A percentile compares a stretch with the other conserved stretches of the same genome.
Conservation (phyloP, 495 filamentous ascomycete species). For the Astrothelium subdiscretum region DNA sequence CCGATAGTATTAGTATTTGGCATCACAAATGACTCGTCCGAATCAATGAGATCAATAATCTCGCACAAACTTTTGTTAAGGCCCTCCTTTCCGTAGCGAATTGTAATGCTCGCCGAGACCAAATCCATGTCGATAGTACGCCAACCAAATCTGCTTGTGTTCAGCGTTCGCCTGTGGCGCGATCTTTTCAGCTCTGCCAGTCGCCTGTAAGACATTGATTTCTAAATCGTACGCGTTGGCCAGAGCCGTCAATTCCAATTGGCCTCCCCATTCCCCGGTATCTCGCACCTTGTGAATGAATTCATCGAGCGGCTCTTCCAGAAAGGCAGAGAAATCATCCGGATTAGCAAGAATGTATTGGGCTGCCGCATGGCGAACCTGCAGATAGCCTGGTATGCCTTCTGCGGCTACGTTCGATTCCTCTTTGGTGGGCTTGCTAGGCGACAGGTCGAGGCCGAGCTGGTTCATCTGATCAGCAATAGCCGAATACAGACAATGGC, state of each 20-base stretch:
- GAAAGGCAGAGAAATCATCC: conserved; percentile 55
- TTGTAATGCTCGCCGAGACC: conserved; percentile 97
- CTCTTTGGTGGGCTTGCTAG: conserved; percentile 19
- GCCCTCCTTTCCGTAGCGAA: conserved; percentile 52
- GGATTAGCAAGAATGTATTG: conserved; percentile 46
- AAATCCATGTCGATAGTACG: conserved; percentile 87
- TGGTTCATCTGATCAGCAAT: conserved; percentile 68
- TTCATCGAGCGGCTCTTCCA: conserved; percentile 67
- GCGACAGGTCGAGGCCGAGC: conserved; percentile 36
- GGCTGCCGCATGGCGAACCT: conserved; percentile 45
- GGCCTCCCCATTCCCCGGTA: conserved; percentile 94
- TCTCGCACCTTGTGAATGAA: conserved; percentile 70
- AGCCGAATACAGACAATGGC: conserved; percentile 92
- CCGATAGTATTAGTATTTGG: conserved; percentile 48
- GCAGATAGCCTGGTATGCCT: conserved; percentile 34
- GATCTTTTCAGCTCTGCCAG: conserved; percentile 68
- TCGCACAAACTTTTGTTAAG: background rate
- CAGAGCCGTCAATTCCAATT: conserved; percentile 77
- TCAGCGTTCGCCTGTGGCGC: conserved; percentile 34
- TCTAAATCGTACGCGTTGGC: conserved; percentile 70
- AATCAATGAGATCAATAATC: background rate
- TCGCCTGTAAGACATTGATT: conserved; percentile 74
- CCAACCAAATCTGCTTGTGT: conserved; percentile 66
- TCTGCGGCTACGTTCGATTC: background rate
- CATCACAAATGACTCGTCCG: conserved; percentile 17